Percentiles rank a stretch among this genome's conserved stretches.
phyloP scores from a whole-genome alignment of 176 grass and related monocot species.

The Aegilops longissima region DNA sequence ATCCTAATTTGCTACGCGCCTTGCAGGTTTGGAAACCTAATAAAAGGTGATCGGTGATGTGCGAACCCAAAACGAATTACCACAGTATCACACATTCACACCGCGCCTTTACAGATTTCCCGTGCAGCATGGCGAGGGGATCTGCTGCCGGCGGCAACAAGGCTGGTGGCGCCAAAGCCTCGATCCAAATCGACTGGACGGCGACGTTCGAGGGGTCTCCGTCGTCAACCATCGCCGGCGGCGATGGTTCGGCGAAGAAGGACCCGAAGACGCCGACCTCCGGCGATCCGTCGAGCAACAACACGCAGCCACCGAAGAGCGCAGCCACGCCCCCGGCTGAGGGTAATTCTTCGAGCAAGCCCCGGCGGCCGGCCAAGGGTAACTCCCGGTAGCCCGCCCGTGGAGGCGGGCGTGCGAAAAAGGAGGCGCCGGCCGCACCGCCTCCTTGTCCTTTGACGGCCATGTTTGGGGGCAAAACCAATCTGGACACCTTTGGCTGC shows the following conservation, averaged over 20 bases:
- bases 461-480: not conserved
- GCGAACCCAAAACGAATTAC: not conserved
- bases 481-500: conserved; percentile 40
- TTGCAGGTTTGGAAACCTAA: not conserved
- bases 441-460: not conserved
- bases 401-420: not conserved
- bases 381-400: not conserved
- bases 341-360: not conserved
- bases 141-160: not conserved
- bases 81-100: not conserved
- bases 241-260: not conserved
- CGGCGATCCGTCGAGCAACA: not conserved
- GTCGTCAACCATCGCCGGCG: not conserved
- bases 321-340: not conserved
- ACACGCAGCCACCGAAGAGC: not conserved
- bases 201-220: not conserved
- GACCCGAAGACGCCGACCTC: not conserved
- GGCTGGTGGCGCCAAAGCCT: not conserved
- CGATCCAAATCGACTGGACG: not conserved
- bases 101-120: not conserved
- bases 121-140: not conserved
- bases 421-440: not conserved
- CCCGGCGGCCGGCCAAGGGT: not conserved
- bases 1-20: not conserved
- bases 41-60: not conserved